Base-by-base conservation (phyloP, 495 filamentous ascomycete genomes). In the Annulohypoxylon nitens region DNA sequence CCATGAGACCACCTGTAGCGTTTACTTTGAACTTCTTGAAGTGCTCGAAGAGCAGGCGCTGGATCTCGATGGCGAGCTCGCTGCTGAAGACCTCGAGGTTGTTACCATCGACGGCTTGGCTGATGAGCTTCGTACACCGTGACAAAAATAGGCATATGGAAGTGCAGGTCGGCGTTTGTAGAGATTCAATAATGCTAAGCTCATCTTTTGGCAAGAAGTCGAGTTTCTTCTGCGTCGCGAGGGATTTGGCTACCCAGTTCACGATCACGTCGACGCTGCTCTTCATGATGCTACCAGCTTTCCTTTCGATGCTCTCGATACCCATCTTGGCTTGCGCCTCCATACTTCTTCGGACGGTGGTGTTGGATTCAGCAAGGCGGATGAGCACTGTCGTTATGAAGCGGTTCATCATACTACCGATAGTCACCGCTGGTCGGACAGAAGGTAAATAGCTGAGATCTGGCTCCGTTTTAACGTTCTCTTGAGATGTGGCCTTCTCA, bases 121-220 rank as follows among this genome's bases (percentile, higher is more conserved):
- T 78, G 6, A 88, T 86, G 37, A 88, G 81, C 54, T 82, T 83
- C 72, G 91, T 87, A 59, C 92, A 84, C 55, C 89, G 89, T 30
- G 83, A 84, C 12, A 98, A 85, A 80, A 98, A 98, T 1, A 86
- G 83, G 81, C 86, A 92, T 75, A 97, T 91, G 33, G 89, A 84
- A 58, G 88, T 86, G 79, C 95, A 98, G 3, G 95, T 95, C 6
- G 90, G 88, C 8, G 97, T 98, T 74, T 97, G 92, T 48, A 97
- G 88, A 59, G 90, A 88, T 73, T 97, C 93, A 66, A 95, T 84
- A 78, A 91, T 91, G 50, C 88, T 88, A 55, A 92, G 88, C 72
- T 93, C 91, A 78, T 99, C 97, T 61, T 90, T 91, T 8, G 97
- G 97, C 14, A 93, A 86, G 84, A 97, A 99, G 79, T 99, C 97